phyloP scores from a whole-genome alignment of 192 early-diverging fungal species.

The Gonapodya prolifera region DNA sequence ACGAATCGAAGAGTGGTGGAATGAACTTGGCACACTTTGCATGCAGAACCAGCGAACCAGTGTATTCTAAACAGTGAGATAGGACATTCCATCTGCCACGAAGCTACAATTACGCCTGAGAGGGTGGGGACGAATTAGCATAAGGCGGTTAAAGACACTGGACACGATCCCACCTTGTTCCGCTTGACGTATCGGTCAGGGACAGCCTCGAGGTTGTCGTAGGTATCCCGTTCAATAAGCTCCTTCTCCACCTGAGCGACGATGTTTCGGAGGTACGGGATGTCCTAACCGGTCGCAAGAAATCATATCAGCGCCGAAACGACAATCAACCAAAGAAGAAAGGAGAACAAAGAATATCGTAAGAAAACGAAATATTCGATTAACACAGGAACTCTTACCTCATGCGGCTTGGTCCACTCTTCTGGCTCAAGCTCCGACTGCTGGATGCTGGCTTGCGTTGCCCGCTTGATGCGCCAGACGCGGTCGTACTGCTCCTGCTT shows the following conservation, averaged over 20 bases:
- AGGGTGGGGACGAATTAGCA: too few species aligned
- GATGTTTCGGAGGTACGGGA: constrained; percentile 68
- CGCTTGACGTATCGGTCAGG: not conserved
- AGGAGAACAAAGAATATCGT: not conserved
- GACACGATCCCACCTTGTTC: too few species aligned
- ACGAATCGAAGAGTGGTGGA: too few species aligned
- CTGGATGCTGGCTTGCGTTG: constrained; percentile 57
- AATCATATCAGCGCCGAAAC: not conserved
- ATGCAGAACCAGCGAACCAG: too few species aligned
- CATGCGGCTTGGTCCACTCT: constrained; percentile 62
- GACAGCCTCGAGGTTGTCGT: not conserved
- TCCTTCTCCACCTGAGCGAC: constrained; percentile 73
- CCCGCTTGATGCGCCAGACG: constrained; percentile 65
- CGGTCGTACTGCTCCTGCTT: constrained; percentile 55
- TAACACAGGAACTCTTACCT: constrained; percentile 25
- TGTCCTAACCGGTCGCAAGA: constrained; percentile 35
- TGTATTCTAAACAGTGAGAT: too few species aligned
- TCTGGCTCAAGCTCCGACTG: constrained; percentile 55
- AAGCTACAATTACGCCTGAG: too few species aligned
- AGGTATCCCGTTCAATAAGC: constrained; percentile 7
- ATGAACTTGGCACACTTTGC: too few species aligned
- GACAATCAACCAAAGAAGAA: not conserved
- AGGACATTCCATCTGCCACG: too few species aligned
- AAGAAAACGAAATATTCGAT: not conserved
- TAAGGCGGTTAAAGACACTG: too few species aligned